Evolutionary conservation across 2,329 filamentous ascomycete species (phyloP), one percentile per base, ranked within the genome.

Genomic region (Herpotrichia juniperi): DNA sequence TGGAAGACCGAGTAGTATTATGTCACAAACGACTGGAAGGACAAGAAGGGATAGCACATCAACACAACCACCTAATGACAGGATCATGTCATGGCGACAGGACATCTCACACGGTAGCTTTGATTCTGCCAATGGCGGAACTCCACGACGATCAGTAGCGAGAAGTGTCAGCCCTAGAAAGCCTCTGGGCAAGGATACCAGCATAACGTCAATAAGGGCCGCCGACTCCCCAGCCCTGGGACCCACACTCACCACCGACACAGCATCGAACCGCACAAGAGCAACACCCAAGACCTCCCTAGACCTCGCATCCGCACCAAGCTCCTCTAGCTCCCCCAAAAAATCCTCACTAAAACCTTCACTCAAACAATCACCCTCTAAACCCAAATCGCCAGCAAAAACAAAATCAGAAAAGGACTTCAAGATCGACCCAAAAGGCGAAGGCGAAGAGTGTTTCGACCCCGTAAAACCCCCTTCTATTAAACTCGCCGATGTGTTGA

Each of bases 21-120:
- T 77, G 28, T 83, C 81, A 1, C 78, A 79, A n/a, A 76, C 76
- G 25, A 85, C 82, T 45, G 76, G 71, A 31, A 70, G 75, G 56
- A 79, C 72, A 49, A 78, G 69, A 65, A 78, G 66, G 68, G 81
- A 72, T 63, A 81, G 73, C 17, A 64, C 76, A 6, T 69, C 71
- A 0, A 80, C 77, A 1, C 76, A 77, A 46, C 82, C 82, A 2
- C 77, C 81, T 0, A 80, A 87, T 1, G 93, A 97, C 57, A 84
- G 90, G 14, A 97, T 97, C 59, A 82, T 96, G 58, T 89, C 86
- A 44, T 99, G 93, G 93, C 86, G 93, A 3, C 91, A 96, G 59
- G 83, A 82, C 11, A 82, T 90, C 50, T 77, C 79, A 4, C 81
- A 80, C 54, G 80, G 76, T 28, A 81, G 76, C 54, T 71, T 79